These are phyloP conservation scores for Prunus dulcis DNA, from an alignment of 306 rosid genomes.

Conservation along the genomic window DNA sequence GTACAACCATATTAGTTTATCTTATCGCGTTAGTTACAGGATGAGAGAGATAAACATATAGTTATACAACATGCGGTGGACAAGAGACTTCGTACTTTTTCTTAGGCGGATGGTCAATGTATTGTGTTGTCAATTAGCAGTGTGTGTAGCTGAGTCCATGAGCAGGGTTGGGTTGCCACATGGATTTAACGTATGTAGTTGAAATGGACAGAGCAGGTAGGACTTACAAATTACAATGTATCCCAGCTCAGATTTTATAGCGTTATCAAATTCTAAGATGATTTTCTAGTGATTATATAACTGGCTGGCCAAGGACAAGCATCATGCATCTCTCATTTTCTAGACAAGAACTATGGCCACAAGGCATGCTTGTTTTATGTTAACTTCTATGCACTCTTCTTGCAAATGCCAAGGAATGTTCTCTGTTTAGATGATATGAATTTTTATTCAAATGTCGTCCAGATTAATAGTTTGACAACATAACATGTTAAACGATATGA, in stretches of 20 bases:
- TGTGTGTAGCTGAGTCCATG: background rate
- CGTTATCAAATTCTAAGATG: background rate
- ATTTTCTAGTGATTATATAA: background rate
- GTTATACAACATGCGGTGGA: background rate
- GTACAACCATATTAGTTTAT: too few relatives aligned
- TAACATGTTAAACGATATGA: background rate
- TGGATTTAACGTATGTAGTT: background rate
- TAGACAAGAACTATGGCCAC: background rate
- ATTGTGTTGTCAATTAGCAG: background rate
- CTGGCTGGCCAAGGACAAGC: background rate
- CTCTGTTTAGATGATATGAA: background rate
- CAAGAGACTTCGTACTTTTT: background rate
- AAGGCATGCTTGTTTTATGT: background rate
- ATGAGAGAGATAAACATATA: background rate
- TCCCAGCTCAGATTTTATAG: background rate
- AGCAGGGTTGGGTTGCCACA: background rate
- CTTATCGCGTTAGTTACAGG: too few relatives aligned
- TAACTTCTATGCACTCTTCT: background rate
- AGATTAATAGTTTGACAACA: background rate
- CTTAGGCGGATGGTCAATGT: background rate
- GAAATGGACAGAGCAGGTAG: background rate
- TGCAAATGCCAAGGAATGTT: background rate
- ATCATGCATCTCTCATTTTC: background rate
- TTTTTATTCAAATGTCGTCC: background rate
- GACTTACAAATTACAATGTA: background rate